A percentile compares a stretch with the other conserved stretches of the same genome.
Evolutionary conservation across 768 basidiomycete genomes (phyloP).

Genomic region (Ramaria rubella): DNA sequence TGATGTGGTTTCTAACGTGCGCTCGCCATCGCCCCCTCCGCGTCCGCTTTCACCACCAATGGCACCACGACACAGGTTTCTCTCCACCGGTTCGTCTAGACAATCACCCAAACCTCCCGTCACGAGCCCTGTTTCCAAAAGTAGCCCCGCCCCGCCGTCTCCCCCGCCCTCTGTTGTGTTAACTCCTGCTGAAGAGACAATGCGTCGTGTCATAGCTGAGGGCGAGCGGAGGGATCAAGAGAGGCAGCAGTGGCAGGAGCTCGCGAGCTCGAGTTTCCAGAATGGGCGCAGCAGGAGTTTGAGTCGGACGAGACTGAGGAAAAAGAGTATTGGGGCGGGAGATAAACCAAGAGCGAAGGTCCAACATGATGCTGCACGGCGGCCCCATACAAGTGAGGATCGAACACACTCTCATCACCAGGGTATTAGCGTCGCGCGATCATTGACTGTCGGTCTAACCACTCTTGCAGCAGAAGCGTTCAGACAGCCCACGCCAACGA

Average conservation of each 20-base stretch:
- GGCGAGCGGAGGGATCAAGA: slow-evolving; percentile 7
- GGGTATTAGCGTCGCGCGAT: neutral
- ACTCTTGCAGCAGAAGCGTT: slow-evolving; percentile 8
- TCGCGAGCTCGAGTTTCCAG: slow-evolving; percentile 12
- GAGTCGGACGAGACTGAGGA: slow-evolving; percentile 9
- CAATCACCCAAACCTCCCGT: neutral
- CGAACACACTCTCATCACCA: neutral
- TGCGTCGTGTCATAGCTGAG: slow-evolving; percentile 1
- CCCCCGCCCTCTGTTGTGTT: neutral
- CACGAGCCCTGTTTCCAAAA: neutral
- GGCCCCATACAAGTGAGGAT: neutral
- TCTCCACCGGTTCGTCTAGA: too few relatives aligned
- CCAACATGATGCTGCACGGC: slow-evolving; percentile 3
- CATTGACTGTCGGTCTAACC: neutral
- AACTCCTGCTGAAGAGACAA: neutral
- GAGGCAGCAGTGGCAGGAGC: slow-evolving; percentile 8
- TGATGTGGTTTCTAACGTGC: too few relatives aligned
- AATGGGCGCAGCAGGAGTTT: slow-evolving; percentile 13
- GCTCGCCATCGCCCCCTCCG: too few relatives aligned
- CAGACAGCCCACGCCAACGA: slow-evolving; percentile 3
- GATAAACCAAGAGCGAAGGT: neutral
- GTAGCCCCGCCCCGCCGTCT: neutral
- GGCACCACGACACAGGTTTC: too few relatives aligned
- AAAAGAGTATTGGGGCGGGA: neutral
- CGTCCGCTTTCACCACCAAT: too few relatives aligned